These are phyloP conservation scores for Neolentinus lepideus DNA, from an alignment of 1,284 basidiomycete species.

Conservation along the genomic window DNA sequence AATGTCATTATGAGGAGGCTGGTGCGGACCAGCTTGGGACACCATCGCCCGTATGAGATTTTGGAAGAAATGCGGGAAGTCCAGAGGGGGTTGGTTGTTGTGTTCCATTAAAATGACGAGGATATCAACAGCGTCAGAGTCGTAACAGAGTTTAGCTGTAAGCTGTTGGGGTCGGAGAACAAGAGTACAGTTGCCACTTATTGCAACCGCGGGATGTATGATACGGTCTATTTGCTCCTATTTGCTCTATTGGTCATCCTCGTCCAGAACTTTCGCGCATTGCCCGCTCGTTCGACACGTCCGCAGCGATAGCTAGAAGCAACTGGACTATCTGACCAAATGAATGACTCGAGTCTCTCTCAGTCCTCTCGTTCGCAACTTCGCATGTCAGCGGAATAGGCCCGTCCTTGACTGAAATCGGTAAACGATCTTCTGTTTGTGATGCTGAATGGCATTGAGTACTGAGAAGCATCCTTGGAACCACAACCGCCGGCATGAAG, in stretches of 20 bases:
- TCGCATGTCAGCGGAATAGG: too few relatives aligned
- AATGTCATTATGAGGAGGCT: slow-evolving; percentile 4
- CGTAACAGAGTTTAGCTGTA: neutral
- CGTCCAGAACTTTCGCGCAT: neutral
- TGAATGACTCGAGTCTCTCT: too few relatives aligned
- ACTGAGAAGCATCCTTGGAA: too few relatives aligned
- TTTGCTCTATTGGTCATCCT: neutral
- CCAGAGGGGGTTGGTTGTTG: neutral
- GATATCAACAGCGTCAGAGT: neutral
- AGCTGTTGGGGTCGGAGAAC: neutral
- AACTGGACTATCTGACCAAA: too few relatives aligned
- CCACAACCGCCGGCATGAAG: too few relatives aligned
- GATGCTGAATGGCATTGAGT: too few relatives aligned
- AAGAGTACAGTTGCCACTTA: neutral
- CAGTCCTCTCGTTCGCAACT: too few relatives aligned
- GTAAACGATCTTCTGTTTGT: too few relatives aligned
- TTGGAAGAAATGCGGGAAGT: neutral
- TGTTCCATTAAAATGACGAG: neutral
- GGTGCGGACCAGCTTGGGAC: neutral
- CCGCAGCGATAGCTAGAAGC: too few relatives aligned
- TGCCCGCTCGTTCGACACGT: too few relatives aligned
- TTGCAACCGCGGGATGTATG: neutral
- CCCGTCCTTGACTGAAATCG: too few relatives aligned
- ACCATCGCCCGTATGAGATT: neutral
- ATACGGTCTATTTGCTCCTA: neutral